Conservation (phyloP, 176 grass and related monocot species). For the Triticum turgidum region DNA sequence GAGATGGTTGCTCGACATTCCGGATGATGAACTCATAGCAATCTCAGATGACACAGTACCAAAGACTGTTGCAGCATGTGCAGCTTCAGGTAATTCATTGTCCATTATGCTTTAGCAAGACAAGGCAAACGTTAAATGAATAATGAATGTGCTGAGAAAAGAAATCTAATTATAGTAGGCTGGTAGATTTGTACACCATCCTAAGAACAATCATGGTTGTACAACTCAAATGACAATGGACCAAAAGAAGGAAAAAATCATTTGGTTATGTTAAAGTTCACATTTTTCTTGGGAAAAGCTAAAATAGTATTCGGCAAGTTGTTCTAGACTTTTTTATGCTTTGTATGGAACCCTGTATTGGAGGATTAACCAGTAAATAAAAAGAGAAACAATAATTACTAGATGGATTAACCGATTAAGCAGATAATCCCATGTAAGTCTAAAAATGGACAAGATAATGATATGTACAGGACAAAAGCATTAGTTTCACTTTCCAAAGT, state of each 20-base stretch:
- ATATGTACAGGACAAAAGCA: neutral
- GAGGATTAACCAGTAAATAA: neutral
- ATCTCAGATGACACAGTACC: constrained; percentile 62
- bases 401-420: neutral
- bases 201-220: neutral
- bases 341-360: too few species aligned
- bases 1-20: constrained; percentile 76
- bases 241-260: neutral
- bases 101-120: constrained; percentile 63
- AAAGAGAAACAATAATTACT: constrained; percentile 21
- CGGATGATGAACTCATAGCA: constrained; percentile 78
- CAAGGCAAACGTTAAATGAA: neutral
- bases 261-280: neutral
- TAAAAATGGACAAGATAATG: neutral
- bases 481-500: neutral
- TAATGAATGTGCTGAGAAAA: neutral
- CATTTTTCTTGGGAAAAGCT: neutral
- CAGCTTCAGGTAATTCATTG: constrained; percentile 29
- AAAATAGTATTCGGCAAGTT: neutral
- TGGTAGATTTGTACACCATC: too few species aligned
- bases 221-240: neutral
- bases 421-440: neutral
- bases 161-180: neutral
- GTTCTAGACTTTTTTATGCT: neutral
- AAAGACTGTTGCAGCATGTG: constrained; percentile 23